Evolutionary conservation across 2,329 filamentous ascomycete species (phyloP), one percentile per base, ranked within the genome.

Genomic region (Ampelomyces quisqualis): DNA sequence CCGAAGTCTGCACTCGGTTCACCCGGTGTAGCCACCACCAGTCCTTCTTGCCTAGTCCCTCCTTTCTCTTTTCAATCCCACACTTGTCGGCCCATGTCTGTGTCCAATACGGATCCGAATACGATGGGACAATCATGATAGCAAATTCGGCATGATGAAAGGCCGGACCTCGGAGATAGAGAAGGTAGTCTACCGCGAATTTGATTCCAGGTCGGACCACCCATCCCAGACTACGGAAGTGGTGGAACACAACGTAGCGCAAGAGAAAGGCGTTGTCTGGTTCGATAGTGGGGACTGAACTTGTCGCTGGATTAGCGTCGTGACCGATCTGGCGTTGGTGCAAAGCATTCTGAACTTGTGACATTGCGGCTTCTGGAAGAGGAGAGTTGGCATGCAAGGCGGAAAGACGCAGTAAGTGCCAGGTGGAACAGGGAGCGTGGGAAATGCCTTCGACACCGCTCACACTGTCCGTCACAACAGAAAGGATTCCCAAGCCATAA

Each of bases 121-220:
- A 97, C 0, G 89, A 85, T 0, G 93, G 91, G 3, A 97, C 64
- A 27, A 98, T 81, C 17, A 91, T 76, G 29, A 96, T 72, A 1
- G 88, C 90, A 62, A 96, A 98, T 62, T 97, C 90, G 15, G 93
- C 93, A 63, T 98, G 93, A 15, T 89, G 84, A 66, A 98, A 97
- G 0, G 93, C 91, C 0, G 93, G 93, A 0, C 93, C 93, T 14
- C 90, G 85, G 41, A 89, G 84, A 70, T 98, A 98, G 6, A 98
- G 78, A n/a, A 98, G 74, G 74, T 88, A 96, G 67, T 98, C 93
- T 7, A 90, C 87, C 15, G 88, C 88, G 57, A 98, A 98, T 63
- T 98, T 98, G 64, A 95, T 84, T 23, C 93, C 94, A 4, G 87
- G 83, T 10, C 94, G 85, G 0, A 94, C 86, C 1, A 96, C 88